These are phyloP conservation scores for Trichoderma reesei DNA, from an alignment of 495 filamentous ascomycete species.

Conservation along the genomic window DNA sequence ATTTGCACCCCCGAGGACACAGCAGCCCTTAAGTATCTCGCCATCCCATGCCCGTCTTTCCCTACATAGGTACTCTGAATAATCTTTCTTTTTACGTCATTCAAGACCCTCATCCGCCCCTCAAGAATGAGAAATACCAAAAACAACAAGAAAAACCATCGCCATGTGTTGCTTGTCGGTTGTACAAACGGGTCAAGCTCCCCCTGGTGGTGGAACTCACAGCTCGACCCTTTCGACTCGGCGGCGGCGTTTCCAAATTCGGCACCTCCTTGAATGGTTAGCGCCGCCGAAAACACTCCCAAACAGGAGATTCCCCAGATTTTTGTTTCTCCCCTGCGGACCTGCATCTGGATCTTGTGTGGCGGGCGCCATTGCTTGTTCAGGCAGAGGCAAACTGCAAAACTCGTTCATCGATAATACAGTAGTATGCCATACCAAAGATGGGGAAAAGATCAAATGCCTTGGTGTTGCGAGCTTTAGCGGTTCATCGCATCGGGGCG, in stretches of 20 bases:
- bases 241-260: not conserved
- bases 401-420: too few species aligned
- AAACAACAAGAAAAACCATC: not conserved
- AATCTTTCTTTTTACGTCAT: not conserved
- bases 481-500: too few species aligned
- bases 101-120: not conserved
- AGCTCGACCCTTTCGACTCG: not conserved
- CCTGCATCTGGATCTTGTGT: not conserved
- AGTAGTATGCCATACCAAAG: not conserved
- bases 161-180: not conserved
- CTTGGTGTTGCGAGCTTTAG: too few species aligned
- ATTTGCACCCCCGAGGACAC: not conserved
- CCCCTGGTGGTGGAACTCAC: not conserved
- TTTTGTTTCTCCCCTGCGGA: not conserved
- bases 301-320: not conserved
- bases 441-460: not conserved
- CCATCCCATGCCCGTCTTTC: not conserved
- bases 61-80: not conserved
- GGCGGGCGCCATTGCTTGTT: not conserved
- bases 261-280: not conserved
- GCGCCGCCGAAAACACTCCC: not conserved
- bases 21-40: not conserved
- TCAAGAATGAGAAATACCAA: too few species aligned
- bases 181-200: not conserved
- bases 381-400: not conserved